phyloP scores from a whole-genome alignment of 768 basidiomycete genomes.

The Boletus rex-veris region DNA sequence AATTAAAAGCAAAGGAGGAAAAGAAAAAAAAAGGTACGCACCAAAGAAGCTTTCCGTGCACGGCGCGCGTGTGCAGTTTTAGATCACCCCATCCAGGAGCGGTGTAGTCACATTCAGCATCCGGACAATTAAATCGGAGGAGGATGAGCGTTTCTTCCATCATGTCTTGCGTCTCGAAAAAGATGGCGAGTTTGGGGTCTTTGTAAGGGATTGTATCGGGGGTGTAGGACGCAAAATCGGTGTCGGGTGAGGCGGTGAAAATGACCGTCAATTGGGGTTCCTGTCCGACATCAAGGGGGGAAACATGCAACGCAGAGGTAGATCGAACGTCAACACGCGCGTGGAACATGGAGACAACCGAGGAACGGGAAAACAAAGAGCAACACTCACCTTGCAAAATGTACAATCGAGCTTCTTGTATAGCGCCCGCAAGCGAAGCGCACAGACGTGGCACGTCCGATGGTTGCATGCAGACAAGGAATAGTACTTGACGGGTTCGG shows the following conservation, averaged over 20 bases:
- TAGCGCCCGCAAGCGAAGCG: constrained; percentile 78
- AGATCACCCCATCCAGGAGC: constrained; percentile 88
- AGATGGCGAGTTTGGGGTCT: constrained; percentile 71
- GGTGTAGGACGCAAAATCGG: constrained; percentile 55
- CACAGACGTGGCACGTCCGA: constrained; percentile 92
- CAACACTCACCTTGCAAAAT: constrained; percentile 78
- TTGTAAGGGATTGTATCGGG: constrained; percentile 57
- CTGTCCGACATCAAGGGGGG: constrained; percentile 33
- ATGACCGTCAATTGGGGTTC: constrained; percentile 72
- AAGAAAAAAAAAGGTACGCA: constrained; percentile 25
- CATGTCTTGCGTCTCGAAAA: constrained; percentile 88
- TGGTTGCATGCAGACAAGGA: constrained; percentile 90
- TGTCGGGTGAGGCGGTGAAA: constrained; percentile 66
- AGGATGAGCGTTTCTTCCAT: constrained; percentile 93
- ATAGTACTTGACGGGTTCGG: constrained; percentile 89
- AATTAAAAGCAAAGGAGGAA: too few species aligned
- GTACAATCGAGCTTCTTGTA: constrained; percentile 95
- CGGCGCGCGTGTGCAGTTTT: constrained; percentile 74
- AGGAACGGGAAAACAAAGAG: too few species aligned
- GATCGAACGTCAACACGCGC: not conserved
- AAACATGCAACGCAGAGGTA: too few species aligned
- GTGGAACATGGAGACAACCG: not conserved
- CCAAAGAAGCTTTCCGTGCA: constrained; percentile 82
- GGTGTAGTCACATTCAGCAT: constrained; percentile 75
- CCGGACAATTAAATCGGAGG: constrained; percentile 93